phyloP scores from a whole-genome alignment of 2,329 filamentous ascomycete species.

The Chalara sp. region DNA sequence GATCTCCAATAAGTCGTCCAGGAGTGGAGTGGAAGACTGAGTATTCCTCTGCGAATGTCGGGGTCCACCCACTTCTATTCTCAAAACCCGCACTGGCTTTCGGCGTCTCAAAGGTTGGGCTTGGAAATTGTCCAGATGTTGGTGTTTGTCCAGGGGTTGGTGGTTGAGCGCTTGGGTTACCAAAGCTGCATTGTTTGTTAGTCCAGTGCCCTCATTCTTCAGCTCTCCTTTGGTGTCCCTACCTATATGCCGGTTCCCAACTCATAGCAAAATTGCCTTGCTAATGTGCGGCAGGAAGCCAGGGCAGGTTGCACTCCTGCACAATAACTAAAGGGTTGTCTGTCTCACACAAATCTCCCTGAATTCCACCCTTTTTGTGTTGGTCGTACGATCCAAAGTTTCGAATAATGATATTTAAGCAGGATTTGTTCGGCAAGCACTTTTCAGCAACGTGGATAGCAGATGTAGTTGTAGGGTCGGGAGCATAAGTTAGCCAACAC shows the following conservation, averaged over 20 bases:
- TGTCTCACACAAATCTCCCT: too few relatives aligned
- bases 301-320: slow-evolving; percentile 16
- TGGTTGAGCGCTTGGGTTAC: slow-evolving; percentile 55
- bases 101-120: slow-evolving; percentile 48
- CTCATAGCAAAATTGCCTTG: slow-evolving; percentile 48
- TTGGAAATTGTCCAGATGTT: slow-evolving; percentile 44
- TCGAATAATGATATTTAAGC: too few relatives aligned
- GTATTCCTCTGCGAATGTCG: slow-evolving; percentile 57
- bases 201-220: slow-evolving; percentile 16
- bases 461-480: too few relatives aligned
- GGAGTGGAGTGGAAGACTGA: slow-evolving; percentile 60
- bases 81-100: slow-evolving; percentile 40
- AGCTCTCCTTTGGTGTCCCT: slow-evolving; percentile 15
- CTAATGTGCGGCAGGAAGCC: slow-evolving; percentile 12
- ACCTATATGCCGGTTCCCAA: slow-evolving; percentile 51
- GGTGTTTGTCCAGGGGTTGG: slow-evolving; percentile 53
- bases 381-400: too few relatives aligned
- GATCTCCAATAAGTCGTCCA: slow-evolving; percentile 41
- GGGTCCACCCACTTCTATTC: slow-evolving; percentile 48
- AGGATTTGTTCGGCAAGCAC: too few relatives aligned
- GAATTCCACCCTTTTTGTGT: too few relatives aligned
- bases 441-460: too few relatives aligned
- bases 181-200: slow-evolving; percentile 46
- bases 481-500: too few relatives aligned
- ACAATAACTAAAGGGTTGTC: slow-evolving; percentile 1